Conservation (phyloP, 1,284 basidiomycete genomes). For the Coriolopsis trogii region DNA sequence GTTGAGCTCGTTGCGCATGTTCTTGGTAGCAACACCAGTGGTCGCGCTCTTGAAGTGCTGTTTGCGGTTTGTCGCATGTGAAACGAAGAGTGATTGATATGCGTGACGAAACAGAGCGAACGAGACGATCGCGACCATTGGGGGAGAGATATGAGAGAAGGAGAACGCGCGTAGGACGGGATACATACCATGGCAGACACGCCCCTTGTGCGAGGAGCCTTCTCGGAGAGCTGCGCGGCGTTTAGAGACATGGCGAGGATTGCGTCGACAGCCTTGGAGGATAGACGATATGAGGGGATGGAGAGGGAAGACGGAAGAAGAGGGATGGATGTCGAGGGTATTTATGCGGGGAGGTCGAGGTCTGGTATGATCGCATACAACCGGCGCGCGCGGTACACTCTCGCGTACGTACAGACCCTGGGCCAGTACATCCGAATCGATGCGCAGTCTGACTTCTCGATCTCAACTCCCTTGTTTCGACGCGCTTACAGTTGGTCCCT, state of each 20-base stretch:
- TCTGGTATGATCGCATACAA: no score
- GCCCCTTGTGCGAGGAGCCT: slow-evolving; percentile 34
- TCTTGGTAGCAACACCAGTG: slow-evolving; percentile 94
- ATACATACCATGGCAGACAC: slow-evolving; percentile 34
- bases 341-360: no score
- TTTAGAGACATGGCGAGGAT: slow-evolving; percentile 17
- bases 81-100: slow-evolving; percentile 15
- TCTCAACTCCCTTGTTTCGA: no score
- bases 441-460: no score
- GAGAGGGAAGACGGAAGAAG: background rate
- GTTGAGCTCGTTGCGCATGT: slow-evolving; percentile 98
- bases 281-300: no score
- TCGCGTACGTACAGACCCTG: no score
- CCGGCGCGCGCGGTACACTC: no score
- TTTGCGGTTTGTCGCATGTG: slow-evolving; percentile 36
- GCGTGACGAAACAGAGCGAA: slow-evolving; percentile 21
- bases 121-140: slow-evolving; percentile 9
- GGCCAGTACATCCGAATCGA: no score
- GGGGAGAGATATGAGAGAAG: slow-evolving; percentile 2
- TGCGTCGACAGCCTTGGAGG: no score
- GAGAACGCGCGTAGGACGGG: background rate
- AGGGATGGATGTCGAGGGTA: no score
- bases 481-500: no score
- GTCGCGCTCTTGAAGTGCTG: slow-evolving; percentile 97
- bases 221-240: slow-evolving; percentile 16